Evolutionary conservation across 495 filamentous ascomycete species (phyloP).

Genomic region (Aspergillus asperescens): DNA sequence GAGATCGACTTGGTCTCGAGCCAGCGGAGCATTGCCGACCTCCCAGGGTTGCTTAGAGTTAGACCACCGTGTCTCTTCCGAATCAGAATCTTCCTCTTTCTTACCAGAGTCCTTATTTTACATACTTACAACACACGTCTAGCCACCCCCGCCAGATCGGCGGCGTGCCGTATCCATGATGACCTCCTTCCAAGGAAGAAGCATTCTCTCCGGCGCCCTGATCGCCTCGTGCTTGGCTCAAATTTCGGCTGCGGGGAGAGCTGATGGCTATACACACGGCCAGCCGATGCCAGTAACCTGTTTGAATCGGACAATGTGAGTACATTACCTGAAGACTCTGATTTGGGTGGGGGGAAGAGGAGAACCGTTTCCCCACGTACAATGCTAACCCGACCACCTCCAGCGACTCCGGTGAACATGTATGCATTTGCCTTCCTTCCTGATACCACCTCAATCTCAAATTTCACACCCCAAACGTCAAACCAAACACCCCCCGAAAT

Average conservation of each 20-base stretch:
- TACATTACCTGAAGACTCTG: neutral
- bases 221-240: constrained; percentile 22
- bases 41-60: neutral
- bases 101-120: neutral
- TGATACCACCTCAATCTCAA: neutral
- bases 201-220: constrained; percentile 10
- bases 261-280: constrained; percentile 40
- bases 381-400: constrained; percentile 15
- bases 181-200: neutral
- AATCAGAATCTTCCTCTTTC: neutral
- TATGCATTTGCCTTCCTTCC: constrained; percentile 26
- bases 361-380: neutral
- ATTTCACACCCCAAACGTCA: constrained; percentile 4
- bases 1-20: neutral
- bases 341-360: too few relatives aligned
- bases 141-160: neutral
- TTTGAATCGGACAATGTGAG: constrained; percentile 63
- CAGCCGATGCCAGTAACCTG: constrained; percentile 59
- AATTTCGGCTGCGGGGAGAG: constrained; percentile 27
- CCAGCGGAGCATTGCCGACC: constrained; percentile 11
- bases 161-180: neutral
- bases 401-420: constrained; percentile 60
- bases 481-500: constrained; percentile 12
- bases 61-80: constrained; percentile 16
- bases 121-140: neutral